Evolutionary conservation across 2,329 filamentous ascomycete species (phyloP), one percentile per base, ranked within the genome.

Genomic region (Chrysoporthe puriensis): DNA sequence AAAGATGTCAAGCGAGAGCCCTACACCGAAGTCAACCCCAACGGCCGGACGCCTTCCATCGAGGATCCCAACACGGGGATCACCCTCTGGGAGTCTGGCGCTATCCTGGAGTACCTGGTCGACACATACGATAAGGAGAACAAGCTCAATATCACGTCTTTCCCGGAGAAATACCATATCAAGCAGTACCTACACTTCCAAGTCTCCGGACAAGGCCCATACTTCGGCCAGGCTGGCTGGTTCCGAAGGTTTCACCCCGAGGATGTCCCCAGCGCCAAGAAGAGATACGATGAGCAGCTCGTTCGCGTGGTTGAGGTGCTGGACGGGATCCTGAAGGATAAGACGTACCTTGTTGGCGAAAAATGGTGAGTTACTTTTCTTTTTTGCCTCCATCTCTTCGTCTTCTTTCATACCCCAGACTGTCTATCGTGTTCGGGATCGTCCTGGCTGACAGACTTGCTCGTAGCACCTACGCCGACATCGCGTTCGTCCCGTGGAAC

Each of bases 201-300:
- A 70, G 77, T 76, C 67, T 75, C 72, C 58, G 78, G 79, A 5
- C 77, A 82, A 71, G 81, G 78, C 0, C 80, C 80, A 0, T 84
- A 82, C 70, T 83, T 75, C 60, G 81, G 81, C 11, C 78, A 83
- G 71, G 69, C 71, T 2, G 70, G 66, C 9, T 80, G 79, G 79
- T 82, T 82, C 72, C 63, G 40, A 16, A 65, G 70, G 1, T 76
- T 74, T 44, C 78, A 81, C 69, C 64, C 73, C 0, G 83, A 85
- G 73, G 78, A 82, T 68, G 4, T 86, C 6, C 77, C 76, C 0
- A 79, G 76, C 7, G 84, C 81, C 11, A 75, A 82, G 26, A 77
- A 81, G 16, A 76, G 84, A 8, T 87, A 86, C 74, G 70, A 71
- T 14, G 77, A 80, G 9, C 82, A 86, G 73, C 76, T 82, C n/a